phyloP scores from a whole-genome alignment of 1,284 basidiomycete genomes.

The Irpex sp. region DNA sequence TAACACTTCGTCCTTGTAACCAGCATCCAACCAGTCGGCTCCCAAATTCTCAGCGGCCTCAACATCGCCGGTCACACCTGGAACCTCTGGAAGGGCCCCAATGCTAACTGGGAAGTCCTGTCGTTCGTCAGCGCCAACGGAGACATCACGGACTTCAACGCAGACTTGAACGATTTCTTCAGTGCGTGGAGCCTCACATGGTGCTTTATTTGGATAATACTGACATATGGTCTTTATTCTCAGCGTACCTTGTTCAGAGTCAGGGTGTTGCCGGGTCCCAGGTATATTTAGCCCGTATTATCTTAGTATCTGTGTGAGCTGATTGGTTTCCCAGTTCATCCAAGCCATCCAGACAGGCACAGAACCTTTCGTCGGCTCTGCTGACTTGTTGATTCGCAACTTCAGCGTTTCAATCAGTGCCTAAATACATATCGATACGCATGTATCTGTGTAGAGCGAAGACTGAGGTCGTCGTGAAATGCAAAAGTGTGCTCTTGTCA shows the following conservation, averaged over 20 bases:
- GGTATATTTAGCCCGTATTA: constrained; percentile 13
- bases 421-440: background rate
- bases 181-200: constrained; percentile 27
- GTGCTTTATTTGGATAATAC: background rate
- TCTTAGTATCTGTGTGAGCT: background rate
- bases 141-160: constrained; percentile 49
- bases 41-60: constrained; percentile 39
- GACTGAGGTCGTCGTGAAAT: background rate
- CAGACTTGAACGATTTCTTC: constrained; percentile 56
- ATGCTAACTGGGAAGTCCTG: constrained; percentile 52
- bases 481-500: background rate
- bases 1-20: background rate
- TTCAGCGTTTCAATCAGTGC: constrained; percentile 25
- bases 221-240: background rate
- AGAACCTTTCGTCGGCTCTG: constrained; percentile 64
- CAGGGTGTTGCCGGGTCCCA: constrained; percentile 25
- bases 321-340: constrained; percentile 38
- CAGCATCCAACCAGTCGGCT: constrained; percentile 55
- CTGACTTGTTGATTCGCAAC: constrained; percentile 22
- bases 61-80: constrained; percentile 47
- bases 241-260: constrained; percentile 25
- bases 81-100: constrained; percentile 56
- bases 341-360: constrained; percentile 65
- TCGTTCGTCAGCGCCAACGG: constrained; percentile 50
- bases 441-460: background rate